Evolutionary conservation across 1,284 basidiomycete genomes (phyloP).

Genomic region (Rhizopogon parksii): DNA sequence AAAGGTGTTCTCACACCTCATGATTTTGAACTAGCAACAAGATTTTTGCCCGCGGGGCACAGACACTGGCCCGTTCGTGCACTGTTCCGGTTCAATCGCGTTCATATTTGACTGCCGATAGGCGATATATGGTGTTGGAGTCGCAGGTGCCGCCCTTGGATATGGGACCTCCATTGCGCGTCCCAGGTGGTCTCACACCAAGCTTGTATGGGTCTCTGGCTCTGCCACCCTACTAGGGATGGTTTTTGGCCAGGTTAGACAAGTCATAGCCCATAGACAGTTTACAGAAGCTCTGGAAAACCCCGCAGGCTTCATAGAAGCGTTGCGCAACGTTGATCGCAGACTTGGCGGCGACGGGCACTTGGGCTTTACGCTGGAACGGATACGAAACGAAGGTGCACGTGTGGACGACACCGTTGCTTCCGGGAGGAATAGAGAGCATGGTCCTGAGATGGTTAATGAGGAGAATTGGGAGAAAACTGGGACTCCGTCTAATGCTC

Average conservation of each 20-base stretch:
- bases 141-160: slow-evolving; percentile 18
- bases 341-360: slow-evolving; percentile 26
- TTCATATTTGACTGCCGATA: slow-evolving; percentile 9
- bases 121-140: slow-evolving; percentile 25
- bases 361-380: slow-evolving; percentile 17
- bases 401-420: slow-evolving; percentile 9
- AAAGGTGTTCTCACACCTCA: slow-evolving; percentile 43
- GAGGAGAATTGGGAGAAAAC: slow-evolving; percentile 23
- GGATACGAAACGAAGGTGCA: slow-evolving; percentile 15
- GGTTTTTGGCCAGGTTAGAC: slow-evolving; percentile 32
- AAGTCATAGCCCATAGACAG: slow-evolving; percentile 36
- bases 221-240: slow-evolving; percentile 23
- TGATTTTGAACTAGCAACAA: slow-evolving; percentile 48
- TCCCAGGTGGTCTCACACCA: slow-evolving; percentile 22
- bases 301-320: slow-evolving; percentile 35
- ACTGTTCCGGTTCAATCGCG: background rate
- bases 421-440: slow-evolving; percentile 8
- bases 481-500: slow-evolving; percentile 7
- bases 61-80: slow-evolving; percentile 36
- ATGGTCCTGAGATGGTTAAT: slow-evolving; percentile 4
- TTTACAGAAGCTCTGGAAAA: slow-evolving; percentile 44
- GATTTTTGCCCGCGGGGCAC: slow-evolving; percentile 44
- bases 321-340: slow-evolving; percentile 34
- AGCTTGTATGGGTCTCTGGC: slow-evolving; percentile 19
- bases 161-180: slow-evolving; percentile 26